Base-by-base conservation (phyloP, 805 yeast species). In the Yamadazyma takamatsuzukensis region DNA sequence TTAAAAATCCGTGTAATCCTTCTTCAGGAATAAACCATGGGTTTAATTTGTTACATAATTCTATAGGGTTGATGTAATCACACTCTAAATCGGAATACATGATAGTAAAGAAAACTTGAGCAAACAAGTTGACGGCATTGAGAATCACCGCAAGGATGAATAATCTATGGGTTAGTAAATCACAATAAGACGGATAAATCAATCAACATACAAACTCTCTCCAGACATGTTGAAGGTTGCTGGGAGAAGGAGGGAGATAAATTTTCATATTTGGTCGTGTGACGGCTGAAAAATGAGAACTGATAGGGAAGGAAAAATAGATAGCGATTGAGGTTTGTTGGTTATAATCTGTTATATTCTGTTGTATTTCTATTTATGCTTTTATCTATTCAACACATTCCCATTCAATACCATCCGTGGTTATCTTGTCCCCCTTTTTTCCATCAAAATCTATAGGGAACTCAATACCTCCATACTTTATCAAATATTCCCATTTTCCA, bases 11-110 rank as follows among this genome's bases (percentile, higher is more conserved):
- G 51, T 90, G 97, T 37, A 85, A 63, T 4, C 72, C 80, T 17
- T 95, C 96, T 64, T 93, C 97, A 30, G 97, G 97, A 25, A 83
- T 69, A 49, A 90, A 80, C 65, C 85, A 80, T 49, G 83, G 80
- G 72, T 93, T 93, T 56, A 93, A 76, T 53, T 85, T 82, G 67
- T 86, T 86, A 68, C 98, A 93, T 49, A 93, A 73, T 64, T 90
- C 97, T 57, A 90, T 87, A 36, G 97, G 97, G 61, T 90, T 93
- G 67, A 90, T 89, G 71, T 90, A 93, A 62, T 93, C 98, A 54
- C 89, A 80, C 63, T 86, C 97, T 60, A 89, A 73, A 64, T 89
- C 97, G 45, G 95, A 84, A 70, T 84, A 90, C 82, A 88, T 80
- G 63, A 89, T 88, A 30, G 96, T 87, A 74, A 89, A 89, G 61